Evolutionary conservation across 768 basidiomycete genomes (phyloP), one percentile per base, ranked within the genome.

Genomic region (Tylopilus rubrobrunneus): DNA sequence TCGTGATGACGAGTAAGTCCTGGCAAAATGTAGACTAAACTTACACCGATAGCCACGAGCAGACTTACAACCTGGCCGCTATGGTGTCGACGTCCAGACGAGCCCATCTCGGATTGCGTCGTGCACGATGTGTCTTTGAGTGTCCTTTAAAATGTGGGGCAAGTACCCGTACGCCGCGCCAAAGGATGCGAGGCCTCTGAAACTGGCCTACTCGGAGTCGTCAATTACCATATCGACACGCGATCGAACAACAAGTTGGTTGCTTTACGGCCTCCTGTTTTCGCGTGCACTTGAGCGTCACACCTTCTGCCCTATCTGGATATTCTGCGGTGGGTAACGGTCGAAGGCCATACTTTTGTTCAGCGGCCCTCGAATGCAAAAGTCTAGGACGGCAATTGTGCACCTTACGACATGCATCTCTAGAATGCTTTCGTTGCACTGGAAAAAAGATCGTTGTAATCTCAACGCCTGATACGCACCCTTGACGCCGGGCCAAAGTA

Each of bases 391-490:
- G 23, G 15, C 36, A 37, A 42, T 21, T 2, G 7, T 7, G 23
- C 9, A 25, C 8, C 56, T 33, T 34, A 57, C 59, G 4, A 40
- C n/a, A 29, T n/a, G 27, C n/a, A 43, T 48, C 39, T 19, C 45
- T 6, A 54, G n/a, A 29, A 57, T 11, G 14, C 53, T 53, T 4
- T 50, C 51, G 17, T 60, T 53, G 51, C 53, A 55, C 4, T 21
- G 17, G 21, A n/a, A 10, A 40, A 40, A 34, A 7, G 36, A 15
- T n/a, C n/a, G 39, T 40, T 43, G 43, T 12, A 1, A 23, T 40
- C 19, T 55, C 1, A 52, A 17, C 4, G 15, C 21, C 12, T 51
- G 31, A 5, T 37, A 21, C 0, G 48, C 59, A 0, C 28, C 53
- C 12, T 58, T 48, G 5, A 8, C 3, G 28, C 15, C 52, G 2